phyloP scores from a whole-genome alignment of 106 monocot species.

The Dendrobium chrysotoxum region DNA sequence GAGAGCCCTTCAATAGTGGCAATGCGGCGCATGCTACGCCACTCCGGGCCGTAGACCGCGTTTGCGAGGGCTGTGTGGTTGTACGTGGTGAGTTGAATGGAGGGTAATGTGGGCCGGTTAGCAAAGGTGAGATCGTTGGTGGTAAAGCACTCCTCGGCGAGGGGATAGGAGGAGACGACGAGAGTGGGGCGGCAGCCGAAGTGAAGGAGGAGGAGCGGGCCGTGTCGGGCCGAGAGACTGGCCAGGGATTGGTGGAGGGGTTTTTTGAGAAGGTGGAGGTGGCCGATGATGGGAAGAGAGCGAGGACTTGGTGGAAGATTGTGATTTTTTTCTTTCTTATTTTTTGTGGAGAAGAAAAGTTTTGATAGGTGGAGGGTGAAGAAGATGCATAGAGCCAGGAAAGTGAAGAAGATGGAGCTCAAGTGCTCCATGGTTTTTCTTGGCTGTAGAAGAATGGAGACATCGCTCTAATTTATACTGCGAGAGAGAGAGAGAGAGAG shows the following conservation, averaged over 20 bases:
- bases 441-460: background rate
- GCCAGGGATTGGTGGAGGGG: slow-evolving; percentile 19
- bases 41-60: background rate
- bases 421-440: background rate
- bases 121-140: slow-evolving; percentile 10
- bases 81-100: background rate
- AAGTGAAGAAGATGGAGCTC: slow-evolving; percentile 1
- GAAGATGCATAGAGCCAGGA: background rate
- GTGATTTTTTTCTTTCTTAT: background rate
- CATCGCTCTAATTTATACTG: no score
- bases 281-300: slow-evolving; percentile 15
- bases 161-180: slow-evolving; percentile 4
- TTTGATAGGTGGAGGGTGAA: background rate
- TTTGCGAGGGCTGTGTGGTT: background rate
- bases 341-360: background rate
- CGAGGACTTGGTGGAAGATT: slow-evolving; percentile 13
- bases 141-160: slow-evolving; percentile 15
- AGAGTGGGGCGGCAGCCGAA: slow-evolving; percentile 11
- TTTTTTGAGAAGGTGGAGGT: slow-evolving; percentile 15
- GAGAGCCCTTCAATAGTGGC: background rate
- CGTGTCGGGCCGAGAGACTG: slow-evolving; percentile 7
- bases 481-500: no score
- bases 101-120: slow-evolving; percentile 4
- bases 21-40: slow-evolving; percentile 1
- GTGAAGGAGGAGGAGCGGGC: slow-evolving; percentile 8